These are phyloP conservation scores for Paralagenidium karlingii DNA, from an alignment of 352 stramenopile species.

Conservation along the genomic window DNA sequence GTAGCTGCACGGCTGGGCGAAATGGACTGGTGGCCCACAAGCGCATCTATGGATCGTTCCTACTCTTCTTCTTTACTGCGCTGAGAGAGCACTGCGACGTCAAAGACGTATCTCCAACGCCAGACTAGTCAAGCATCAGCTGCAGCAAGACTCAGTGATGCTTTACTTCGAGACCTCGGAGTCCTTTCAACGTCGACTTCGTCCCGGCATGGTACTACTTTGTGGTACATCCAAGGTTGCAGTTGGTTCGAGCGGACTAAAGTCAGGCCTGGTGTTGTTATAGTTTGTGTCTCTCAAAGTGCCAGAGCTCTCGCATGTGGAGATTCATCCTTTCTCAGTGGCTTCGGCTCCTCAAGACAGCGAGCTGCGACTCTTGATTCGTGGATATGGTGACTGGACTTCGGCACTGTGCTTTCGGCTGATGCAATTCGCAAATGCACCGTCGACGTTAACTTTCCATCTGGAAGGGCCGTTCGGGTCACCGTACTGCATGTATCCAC, in stretches of 20 bases:
- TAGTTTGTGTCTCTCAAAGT: conserved; percentile 83
- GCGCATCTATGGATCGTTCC: conserved; percentile 41
- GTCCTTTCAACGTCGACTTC: conserved; percentile 33
- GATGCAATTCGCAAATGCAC: too few relatives aligned
- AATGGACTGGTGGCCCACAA: conserved; percentile 42
- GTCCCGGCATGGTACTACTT: conserved; percentile 58
- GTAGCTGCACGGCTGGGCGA: too few relatives aligned
- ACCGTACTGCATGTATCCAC: conserved; percentile 46
- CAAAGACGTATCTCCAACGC: conserved; percentile 30
- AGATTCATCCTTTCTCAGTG: conserved; percentile 87
- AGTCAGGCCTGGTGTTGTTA: too few relatives aligned
- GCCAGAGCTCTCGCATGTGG: conserved; percentile 47
- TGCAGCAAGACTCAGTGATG: conserved; percentile 38
- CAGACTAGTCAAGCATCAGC: conserved; percentile 39
- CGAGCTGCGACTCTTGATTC: conserved; percentile 56
- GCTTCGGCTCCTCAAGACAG: conserved; percentile 68
- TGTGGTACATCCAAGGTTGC: too few relatives aligned
- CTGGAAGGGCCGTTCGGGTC: conserved; percentile 48
- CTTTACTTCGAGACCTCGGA: conserved; percentile 55
- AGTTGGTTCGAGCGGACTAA: too few relatives aligned
- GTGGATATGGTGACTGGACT: conserved; percentile 58
- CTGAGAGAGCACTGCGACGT: conserved; percentile 53
- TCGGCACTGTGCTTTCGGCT: conserved; percentile 31
- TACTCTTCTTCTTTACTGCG: conserved; percentile 36
- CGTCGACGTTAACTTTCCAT: conserved; percentile 30